Base-by-base conservation (phyloP, 2,329 filamentous ascomycete species). In the Periglandula ipomoeae region DNA sequence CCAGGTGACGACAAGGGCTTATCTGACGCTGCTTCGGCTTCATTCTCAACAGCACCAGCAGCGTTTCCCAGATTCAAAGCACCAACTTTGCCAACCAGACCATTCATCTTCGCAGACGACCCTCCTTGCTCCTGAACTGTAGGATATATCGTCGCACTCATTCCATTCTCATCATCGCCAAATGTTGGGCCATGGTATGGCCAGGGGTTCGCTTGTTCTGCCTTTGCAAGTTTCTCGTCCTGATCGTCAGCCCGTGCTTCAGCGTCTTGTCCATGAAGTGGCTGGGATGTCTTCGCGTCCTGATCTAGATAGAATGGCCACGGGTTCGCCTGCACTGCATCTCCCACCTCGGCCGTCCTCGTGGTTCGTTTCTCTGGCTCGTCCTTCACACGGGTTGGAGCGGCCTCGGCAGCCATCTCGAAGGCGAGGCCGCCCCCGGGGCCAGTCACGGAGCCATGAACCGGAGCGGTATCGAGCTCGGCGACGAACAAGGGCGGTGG, bases 331-430 rank as follows among this genome's bases (percentile, higher is more conserved):
- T 54, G 53, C 40, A 34, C 43, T 49, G 46, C 20, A 43, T 47
- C 52, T 4, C n/a, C 45, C 24, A 23, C 19, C 7, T 40, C 32
- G 9, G 35, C 41, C 11, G 30, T 27, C 32, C 45, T 47, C 40
- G 34, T 39, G 30, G 30, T 46, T 26, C 50, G 47, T 35, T 19
- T 44, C 7, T 30, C 49, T 46, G 50, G 39, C 13, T 54, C 44
- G n/a, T 30, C 43, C 19, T 9, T 48, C 46, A 35, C 51, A 44
- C 44, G 48, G 46, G 26, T 19, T 15, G 46, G 42, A n/a, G 52
- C 53, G 26, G 61, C 51, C 43, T 66, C 63, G 51, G 55, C 59
- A 5, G 58, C 37, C 61, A 67, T 64, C 48, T 66, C 65, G 40
- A 63, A 66, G 46, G 60, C 50, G 38, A 56, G 53, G 32, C 49